Evolutionary conservation across 345 rosid species (phyloP).

Genomic region (Boechera retrofracta): DNA sequence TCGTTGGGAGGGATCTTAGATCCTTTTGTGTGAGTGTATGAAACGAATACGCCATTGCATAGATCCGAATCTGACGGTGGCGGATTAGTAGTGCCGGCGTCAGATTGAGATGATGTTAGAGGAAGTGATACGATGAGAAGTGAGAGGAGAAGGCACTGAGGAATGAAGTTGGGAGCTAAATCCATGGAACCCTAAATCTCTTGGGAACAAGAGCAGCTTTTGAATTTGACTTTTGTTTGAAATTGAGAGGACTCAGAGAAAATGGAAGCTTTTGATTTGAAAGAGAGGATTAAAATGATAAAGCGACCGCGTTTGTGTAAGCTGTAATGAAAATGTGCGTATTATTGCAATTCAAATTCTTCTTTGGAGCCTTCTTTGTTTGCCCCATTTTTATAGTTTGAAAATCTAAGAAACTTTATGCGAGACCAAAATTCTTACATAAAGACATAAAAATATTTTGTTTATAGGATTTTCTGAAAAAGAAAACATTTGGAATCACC

Average conservation of each 20-base stretch:
- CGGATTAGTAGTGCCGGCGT: neutral
- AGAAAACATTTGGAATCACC: too few species aligned
- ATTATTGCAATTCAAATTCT: conserved; percentile 32
- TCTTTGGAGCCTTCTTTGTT: neutral
- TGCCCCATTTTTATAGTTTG: neutral
- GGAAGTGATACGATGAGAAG: conserved; percentile 17
- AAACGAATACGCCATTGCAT: conserved; percentile 72
- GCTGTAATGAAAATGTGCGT: conserved; percentile 36
- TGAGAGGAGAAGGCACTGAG: conserved; percentile 25
- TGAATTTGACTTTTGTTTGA: conserved; percentile 4
- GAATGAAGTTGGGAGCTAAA: conserved; percentile 25
- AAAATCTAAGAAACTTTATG: neutral
- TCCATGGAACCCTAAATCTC: conserved; percentile 36
- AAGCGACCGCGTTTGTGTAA: conserved; percentile 36
- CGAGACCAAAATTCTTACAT: neutral
- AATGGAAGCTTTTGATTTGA: conserved; percentile 22
- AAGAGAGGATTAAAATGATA: conserved; percentile 8
- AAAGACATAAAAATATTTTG: neutral
- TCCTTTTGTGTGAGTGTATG: conserved; percentile 59
- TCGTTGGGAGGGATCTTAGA: conserved; percentile 61
- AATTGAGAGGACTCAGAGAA: neutral
- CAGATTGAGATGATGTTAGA: conserved; percentile 25
- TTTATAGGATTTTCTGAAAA: too few species aligned
- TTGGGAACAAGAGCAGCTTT: neutral
- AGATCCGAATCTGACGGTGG: conserved; percentile 38